Evolutionary conservation across 805 yeast genomes (phyloP).

Genomic region (Lipomyces orientalis): DNA sequence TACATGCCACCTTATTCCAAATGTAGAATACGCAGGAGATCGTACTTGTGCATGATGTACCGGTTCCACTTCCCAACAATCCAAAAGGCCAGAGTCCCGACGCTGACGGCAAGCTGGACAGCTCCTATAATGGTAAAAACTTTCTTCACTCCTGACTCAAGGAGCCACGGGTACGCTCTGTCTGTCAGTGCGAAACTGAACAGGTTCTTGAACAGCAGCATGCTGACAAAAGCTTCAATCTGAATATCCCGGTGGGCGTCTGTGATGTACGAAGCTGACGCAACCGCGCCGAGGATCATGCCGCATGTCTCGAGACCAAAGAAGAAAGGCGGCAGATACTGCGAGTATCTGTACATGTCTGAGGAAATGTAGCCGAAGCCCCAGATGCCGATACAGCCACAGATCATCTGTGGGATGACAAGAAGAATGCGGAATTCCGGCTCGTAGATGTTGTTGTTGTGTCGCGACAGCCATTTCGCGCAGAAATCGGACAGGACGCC

Average conservation of each 20-base stretch:
- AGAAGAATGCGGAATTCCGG: slow-evolving; percentile 35
- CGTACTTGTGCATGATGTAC: slow-evolving; percentile 20
- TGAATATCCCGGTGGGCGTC: slow-evolving; percentile 37
- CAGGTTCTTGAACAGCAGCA: slow-evolving; percentile 33
- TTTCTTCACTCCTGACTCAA: slow-evolving; percentile 21
- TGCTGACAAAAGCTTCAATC: slow-evolving; percentile 31
- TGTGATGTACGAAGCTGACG: slow-evolving; percentile 35
- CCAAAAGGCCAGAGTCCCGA: slow-evolving; percentile 23
- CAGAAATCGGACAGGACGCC: slow-evolving; percentile 27
- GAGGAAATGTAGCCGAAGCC: slow-evolving; percentile 34
- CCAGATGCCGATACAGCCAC: slow-evolving; percentile 33
- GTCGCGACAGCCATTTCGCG: slow-evolving; percentile 24
- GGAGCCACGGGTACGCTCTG: slow-evolving; percentile 30
- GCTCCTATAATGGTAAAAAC: slow-evolving; percentile 35
- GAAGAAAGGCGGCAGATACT: slow-evolving; percentile 33
- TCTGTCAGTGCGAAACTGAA: slow-evolving; percentile 34
- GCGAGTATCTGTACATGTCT: slow-evolving; percentile 21
- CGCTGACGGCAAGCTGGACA: slow-evolving; percentile 33
- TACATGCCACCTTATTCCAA: neutral
- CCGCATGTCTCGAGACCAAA: slow-evolving; percentile 37
- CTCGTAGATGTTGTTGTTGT: slow-evolving; percentile 34
- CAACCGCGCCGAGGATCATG: slow-evolving; percentile 36
- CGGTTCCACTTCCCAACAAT: slow-evolving; percentile 32
- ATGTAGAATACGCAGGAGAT: slow-evolving; percentile 15
- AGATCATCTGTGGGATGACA: slow-evolving; percentile 30